Evolutionary conservation across 768 basidiomycete genomes (phyloP), one percentile per base, ranked within the genome.

Genomic region (Suillus weaverae): DNA sequence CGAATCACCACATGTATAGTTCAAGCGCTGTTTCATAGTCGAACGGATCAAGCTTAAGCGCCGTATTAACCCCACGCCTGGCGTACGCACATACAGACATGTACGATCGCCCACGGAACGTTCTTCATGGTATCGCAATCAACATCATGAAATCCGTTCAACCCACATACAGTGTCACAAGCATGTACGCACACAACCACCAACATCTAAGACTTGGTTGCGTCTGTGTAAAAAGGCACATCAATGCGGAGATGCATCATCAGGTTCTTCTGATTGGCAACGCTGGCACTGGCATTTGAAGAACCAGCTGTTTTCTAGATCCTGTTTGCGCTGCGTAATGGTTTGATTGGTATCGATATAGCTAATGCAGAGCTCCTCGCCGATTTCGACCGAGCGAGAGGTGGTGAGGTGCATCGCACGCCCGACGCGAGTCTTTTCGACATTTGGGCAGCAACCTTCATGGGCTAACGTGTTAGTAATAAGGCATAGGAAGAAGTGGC

Each of bases 281-380:
- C 81, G 79, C 32, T 72, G 66, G 70, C 87, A 88, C 13, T 67
- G 71, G 70, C 86, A 87, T 1, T 74, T 76, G 65, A 88, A 88
- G 70, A 84, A 88, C 86, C 86, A 88, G 14, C 82, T 83, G 46
- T 77, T 76, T 35, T 75, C 72, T 53, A 88, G 71, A 60, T 81
- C 79, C 46, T 71, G 68, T 62, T 74, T 75, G 35, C 86, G 79
- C 64, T 80, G 74, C 54, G 69, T 66, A 50, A 79, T 78, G 0
- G 69, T 43, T 13, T 63, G 64, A 41, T 72, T 68, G 8, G 72
- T 74, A 33, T 80, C 82, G 59, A 85, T 79, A 65, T 88, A 89
- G 61, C 81, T 84, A 70, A 86, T 88, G 67, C 85, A 87, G 54
- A 89, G 68, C 53, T 89, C 86, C 62, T 87, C 85, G 4, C 83